These are phyloP conservation scores for barrel medic (Medicago truncatula) DNA, from an alignment of 306 rosid genomes.

Conservation along the genomic window DNA sequence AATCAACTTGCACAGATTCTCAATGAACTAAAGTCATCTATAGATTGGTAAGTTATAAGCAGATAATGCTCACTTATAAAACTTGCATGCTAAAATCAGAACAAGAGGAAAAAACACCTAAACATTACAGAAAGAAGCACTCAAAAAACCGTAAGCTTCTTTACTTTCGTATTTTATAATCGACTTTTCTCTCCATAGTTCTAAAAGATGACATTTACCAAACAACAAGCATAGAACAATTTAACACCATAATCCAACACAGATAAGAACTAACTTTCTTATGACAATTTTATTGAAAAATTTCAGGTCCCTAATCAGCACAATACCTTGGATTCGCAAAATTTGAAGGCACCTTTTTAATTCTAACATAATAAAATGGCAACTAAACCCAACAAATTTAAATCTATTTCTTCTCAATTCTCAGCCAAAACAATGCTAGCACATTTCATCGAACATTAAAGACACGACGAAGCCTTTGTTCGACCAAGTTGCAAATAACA, in stretches of 20 bases:
- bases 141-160: too few species aligned
- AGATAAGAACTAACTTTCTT: background rate
- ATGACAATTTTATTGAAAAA: slow-evolving; percentile 20
- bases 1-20: too few species aligned
- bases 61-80: too few species aligned
- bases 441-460: slow-evolving; percentile 42
- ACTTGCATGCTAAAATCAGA: too few species aligned
- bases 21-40: too few species aligned
- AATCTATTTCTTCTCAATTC: slow-evolving; percentile 37
- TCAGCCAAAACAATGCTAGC: slow-evolving; percentile 33
- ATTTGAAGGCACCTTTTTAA: slow-evolving; percentile 36
- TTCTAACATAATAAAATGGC: slow-evolving; percentile 44
- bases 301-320: background rate
- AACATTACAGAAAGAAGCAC: too few species aligned
- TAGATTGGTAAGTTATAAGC: too few species aligned
- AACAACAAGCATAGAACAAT: slow-evolving; percentile 21
- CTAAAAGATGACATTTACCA: slow-evolving; percentile 28
- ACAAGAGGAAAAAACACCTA: too few species aligned
- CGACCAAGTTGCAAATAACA: slow-evolving; percentile 20
- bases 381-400: slow-evolving; percentile 35
- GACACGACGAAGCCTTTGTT: slow-evolving; percentile 27
- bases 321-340: slow-evolving; percentile 40
- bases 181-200: background rate
- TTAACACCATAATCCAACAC: slow-evolving; percentile 10
- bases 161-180: background rate